These are phyloP conservation scores for Grosmannia huntii DNA, from an alignment of 2,329 filamentous ascomycete genomes.

Conservation along the genomic window DNA sequence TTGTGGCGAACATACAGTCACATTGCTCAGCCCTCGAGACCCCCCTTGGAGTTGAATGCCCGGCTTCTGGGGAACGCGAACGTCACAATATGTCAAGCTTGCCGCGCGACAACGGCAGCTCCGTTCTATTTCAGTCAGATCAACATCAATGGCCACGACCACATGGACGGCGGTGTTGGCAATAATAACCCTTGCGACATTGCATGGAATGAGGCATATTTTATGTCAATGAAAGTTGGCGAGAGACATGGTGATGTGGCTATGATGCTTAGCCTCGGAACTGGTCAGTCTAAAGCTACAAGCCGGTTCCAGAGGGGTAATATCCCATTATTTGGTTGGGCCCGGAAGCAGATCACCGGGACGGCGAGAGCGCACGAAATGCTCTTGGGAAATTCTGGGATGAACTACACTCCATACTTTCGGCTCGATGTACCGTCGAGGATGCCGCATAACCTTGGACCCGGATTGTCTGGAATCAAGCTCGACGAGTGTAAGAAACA, in stretches of 20 bases:
- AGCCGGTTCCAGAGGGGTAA: not conserved
- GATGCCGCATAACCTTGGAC: not conserved
- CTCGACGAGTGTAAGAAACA: not conserved
- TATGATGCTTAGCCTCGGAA: not conserved
- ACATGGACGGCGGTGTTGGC: not conserved
- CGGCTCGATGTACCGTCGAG: not conserved
- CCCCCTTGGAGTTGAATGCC: not conserved
- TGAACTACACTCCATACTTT: not conserved
- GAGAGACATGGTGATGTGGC: not conserved
- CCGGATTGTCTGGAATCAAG: not conserved
- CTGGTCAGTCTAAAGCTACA: not conserved
- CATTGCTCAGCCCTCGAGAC: not conserved
- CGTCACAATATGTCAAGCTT: not conserved
- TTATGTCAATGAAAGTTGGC: not conserved
- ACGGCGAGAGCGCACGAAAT: not conserved
- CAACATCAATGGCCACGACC: not conserved
- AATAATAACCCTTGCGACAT: slow-evolving; percentile 1
- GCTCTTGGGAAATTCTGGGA: not conserved
- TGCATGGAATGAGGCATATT: not conserved
- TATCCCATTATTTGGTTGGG: not conserved
- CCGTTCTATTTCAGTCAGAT: not conserved
- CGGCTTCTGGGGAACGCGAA: not conserved
- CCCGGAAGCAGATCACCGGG: not conserved
- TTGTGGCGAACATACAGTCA: not conserved
- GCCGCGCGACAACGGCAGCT: not conserved